phyloP scores from a whole-genome alignment of 495 filamentous ascomycete species.

The Podospora pseudopauciseta region DNA sequence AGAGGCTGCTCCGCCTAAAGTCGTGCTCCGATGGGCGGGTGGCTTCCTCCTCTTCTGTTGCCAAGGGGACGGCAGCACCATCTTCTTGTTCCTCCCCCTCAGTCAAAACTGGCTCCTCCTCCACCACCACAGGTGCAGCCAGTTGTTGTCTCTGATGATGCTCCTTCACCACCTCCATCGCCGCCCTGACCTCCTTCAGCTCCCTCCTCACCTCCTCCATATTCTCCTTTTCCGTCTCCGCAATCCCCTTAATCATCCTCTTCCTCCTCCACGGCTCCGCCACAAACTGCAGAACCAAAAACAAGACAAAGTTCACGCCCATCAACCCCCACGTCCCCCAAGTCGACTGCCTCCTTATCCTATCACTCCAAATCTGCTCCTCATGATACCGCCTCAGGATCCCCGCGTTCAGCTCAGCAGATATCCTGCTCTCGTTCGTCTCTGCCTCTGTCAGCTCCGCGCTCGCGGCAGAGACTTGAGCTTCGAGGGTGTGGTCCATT shows the following conservation, averaged over 20 bases:
- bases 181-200: slow-evolving; percentile 26
- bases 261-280: slow-evolving; percentile 89
- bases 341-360: slow-evolving; percentile 90
- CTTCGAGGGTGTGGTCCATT: slow-evolving; percentile 88
- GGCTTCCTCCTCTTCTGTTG: slow-evolving; percentile 2
- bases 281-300: slow-evolving; percentile 85
- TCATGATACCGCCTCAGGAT: slow-evolving; percentile 94
- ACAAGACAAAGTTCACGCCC: slow-evolving; percentile 89
- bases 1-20: slow-evolving; percentile 12
- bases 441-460: slow-evolving; percentile 70
- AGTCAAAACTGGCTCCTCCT: not conserved
- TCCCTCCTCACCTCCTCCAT: slow-evolving; percentile 66
- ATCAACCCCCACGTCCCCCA: slow-evolving; percentile 99
- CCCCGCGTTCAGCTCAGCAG: slow-evolving; percentile 64
- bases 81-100: not conserved
- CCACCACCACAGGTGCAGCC: not conserved
- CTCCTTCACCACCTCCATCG: slow-evolving; percentile 25
- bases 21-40: slow-evolving; percentile 9
- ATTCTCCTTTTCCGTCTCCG: slow-evolving; percentile 54
- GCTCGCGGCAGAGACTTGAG: slow-evolving; percentile 72
- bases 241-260: slow-evolving; percentile 75
- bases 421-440: slow-evolving; percentile 69
- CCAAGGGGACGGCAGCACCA: not conserved
- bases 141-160: slow-evolving; percentile 4
- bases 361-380: slow-evolving; percentile 98